phyloP scores from a whole-genome alignment of 176 grass and related monocot genomes.

The Zoysia pacifica region DNA sequence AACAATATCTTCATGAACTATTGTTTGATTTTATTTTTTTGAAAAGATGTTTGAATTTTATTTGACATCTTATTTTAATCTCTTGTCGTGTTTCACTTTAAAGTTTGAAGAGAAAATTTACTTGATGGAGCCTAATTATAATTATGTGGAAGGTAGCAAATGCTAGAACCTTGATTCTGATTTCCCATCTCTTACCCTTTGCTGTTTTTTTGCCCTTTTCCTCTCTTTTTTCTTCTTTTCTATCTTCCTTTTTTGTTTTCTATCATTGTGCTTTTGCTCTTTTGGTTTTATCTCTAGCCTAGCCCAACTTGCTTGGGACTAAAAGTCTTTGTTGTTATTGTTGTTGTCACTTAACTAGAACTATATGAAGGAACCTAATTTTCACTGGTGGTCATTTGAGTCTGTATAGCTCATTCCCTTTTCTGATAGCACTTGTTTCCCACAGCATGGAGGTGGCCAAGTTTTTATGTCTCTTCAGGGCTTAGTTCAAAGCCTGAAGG shows the following conservation, averaged over 20 bases:
- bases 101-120: neutral
- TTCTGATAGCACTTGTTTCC: constrained; percentile 35
- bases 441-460: constrained; percentile 88
- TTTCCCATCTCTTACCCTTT: too few relatives aligned
- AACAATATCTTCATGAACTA: neutral
- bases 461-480: constrained; percentile 82
- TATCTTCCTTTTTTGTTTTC: too few relatives aligned
- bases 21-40: neutral
- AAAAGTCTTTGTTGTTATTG: too few relatives aligned
- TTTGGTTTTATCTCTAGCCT: too few relatives aligned
- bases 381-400: neutral
- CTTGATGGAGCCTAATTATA: neutral
- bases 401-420: constrained; percentile 11
- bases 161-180: too few relatives aligned
- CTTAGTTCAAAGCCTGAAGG: constrained; percentile 72
- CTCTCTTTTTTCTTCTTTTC: too few relatives aligned
- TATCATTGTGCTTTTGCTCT: too few relatives aligned
- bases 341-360: neutral
- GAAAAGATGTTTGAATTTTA: neutral
- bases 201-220: too few relatives aligned
- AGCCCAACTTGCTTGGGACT: too few relatives aligned
- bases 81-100: neutral
- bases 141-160: neutral
- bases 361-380: neutral
- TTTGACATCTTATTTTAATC: constrained; percentile 6